These are phyloP conservation scores for Solanum hybrid DNA, from an alignment of 305 asterid species.

Conservation along the genomic window DNA sequence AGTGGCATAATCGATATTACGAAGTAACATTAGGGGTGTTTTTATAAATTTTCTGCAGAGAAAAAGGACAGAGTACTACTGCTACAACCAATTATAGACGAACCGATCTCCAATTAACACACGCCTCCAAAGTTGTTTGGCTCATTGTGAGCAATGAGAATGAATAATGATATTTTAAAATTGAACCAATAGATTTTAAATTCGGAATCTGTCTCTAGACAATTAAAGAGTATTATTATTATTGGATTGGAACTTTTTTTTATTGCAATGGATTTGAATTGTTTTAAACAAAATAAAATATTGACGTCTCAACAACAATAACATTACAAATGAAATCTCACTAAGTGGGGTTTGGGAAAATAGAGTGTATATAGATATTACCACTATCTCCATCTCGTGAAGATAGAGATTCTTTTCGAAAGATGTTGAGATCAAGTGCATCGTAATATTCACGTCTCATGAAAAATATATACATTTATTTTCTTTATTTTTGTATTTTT, in stretches of 20 bases:
- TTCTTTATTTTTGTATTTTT: background rate
- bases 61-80: background rate
- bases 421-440: background rate
- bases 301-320: background rate
- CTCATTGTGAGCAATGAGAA: background rate
- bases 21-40: background rate
- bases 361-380: background rate
- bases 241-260: background rate
- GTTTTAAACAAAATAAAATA: background rate
- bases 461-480: background rate
- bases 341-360: accelerated
- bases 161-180: background rate
- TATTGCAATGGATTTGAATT: background rate
- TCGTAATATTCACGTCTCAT: background rate
- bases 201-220: no score
- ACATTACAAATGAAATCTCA: no score
- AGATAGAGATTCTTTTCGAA: background rate
- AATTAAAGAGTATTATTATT: no score
- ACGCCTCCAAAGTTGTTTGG: background rate
- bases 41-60: background rate
- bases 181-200: no score
- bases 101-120: background rate
- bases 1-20: background rate
- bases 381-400: no score
- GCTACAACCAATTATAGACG: background rate